These are phyloP conservation scores for Colletotrichum musicola DNA, from an alignment of 2,329 filamentous ascomycete species.

Conservation along the genomic window DNA sequence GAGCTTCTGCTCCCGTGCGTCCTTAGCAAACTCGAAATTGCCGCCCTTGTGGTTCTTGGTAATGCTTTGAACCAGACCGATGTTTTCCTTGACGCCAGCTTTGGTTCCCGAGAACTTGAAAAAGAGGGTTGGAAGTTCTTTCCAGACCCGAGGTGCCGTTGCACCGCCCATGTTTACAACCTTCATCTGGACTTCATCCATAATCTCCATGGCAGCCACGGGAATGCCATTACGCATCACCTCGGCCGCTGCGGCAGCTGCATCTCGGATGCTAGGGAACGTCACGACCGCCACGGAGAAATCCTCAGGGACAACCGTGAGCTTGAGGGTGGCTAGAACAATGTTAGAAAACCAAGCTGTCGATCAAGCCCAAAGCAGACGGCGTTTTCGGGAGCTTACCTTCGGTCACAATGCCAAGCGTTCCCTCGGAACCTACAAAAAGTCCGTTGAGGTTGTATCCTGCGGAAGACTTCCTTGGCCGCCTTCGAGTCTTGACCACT, in stretches of 20 bases:
- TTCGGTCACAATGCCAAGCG: slow-evolving; percentile 84
- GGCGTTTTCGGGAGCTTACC: slow-evolving; percentile 47
- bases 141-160: slow-evolving; percentile 77
- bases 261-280: slow-evolving; percentile 82
- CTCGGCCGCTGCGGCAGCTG: slow-evolving; percentile 78
- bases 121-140: slow-evolving; percentile 82
- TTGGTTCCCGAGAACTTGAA: slow-evolving; percentile 89
- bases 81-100: slow-evolving; percentile 82
- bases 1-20: slow-evolving; percentile 77
- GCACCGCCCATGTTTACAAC: slow-evolving; percentile 82
- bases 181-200: slow-evolving; percentile 90
- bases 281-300: slow-evolving; percentile 84
- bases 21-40: slow-evolving; percentile 82
- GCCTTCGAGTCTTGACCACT: slow-evolving; percentile 80
- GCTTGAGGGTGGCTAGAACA: slow-evolving; percentile 76
- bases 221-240: slow-evolving; percentile 83
- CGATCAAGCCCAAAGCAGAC: neutral
- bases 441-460: slow-evolving; percentile 86
- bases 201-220: slow-evolving; percentile 84
- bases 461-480: slow-evolving; percentile 85
- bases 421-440: slow-evolving; percentile 87
- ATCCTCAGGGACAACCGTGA: slow-evolving; percentile 81
- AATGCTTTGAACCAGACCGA: slow-evolving; percentile 75
- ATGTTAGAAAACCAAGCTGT: neutral
- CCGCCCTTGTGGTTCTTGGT: slow-evolving; percentile 73